phyloP scores from a whole-genome alignment of 2,329 filamentous ascomycete species.

The Ophiostoma sp. region DNA sequence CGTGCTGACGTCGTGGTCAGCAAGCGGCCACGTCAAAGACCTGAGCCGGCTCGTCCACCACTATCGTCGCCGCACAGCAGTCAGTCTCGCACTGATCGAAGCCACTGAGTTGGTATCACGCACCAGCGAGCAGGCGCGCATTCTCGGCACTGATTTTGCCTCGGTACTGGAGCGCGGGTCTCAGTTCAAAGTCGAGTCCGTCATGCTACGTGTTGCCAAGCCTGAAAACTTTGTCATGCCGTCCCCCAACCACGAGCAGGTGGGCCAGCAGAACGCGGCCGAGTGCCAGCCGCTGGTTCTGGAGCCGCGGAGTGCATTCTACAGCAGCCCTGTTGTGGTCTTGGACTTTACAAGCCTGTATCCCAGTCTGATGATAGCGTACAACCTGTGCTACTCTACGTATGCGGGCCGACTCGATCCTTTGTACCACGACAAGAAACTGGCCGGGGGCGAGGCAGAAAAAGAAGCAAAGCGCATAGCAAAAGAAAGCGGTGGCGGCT shows the following conservation, averaged over 20 bases:
- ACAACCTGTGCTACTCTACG: conserved; percentile 98
- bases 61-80: conserved; percentile 66
- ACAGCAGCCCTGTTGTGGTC: conserved; percentile 81
- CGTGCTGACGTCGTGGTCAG: conserved; percentile 78
- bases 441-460: neutral
- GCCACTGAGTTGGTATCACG: conserved; percentile 81
- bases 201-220: conserved; percentile 98
- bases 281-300: conserved; percentile 94
- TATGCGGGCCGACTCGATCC: conserved; percentile 71
- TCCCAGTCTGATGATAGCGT: conserved; percentile 97
- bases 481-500: neutral
- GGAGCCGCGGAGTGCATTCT: conserved; percentile 94
- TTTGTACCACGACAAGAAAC: conserved; percentile 21
- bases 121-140: conserved; percentile 87
- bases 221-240: conserved; percentile 89
- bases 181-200: conserved; percentile 96
- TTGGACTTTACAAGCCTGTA: conserved; percentile 96
- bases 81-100: conserved; percentile 88
- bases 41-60: conserved; percentile 72
- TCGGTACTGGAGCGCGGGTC: conserved; percentile 92
- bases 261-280: conserved; percentile 86
- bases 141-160: conserved; percentile 93
- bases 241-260: conserved; percentile 85
- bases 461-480: neutral
- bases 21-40: conserved; percentile 60